phyloP scores from a whole-genome alignment of 106 monocot species.

The Allium cepa region DNA sequence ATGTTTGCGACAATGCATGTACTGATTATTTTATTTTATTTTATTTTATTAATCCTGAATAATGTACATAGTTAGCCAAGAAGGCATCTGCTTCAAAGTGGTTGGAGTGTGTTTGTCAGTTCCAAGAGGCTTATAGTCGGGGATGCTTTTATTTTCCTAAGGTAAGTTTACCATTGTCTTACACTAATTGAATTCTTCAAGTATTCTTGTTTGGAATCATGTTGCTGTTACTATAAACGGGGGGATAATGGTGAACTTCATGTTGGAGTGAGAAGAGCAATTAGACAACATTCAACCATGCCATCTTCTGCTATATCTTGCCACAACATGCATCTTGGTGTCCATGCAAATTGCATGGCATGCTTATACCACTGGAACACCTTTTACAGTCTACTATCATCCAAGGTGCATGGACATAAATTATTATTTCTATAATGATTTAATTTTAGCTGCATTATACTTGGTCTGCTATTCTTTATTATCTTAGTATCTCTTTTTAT shows the following conservation, averaged over 20 bases:
- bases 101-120: constrained; percentile 76
- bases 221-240: constrained; percentile 14
- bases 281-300: constrained; percentile 75
- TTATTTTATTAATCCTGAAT: background rate
- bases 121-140: constrained; percentile 89
- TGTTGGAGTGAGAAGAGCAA: constrained; percentile 87
- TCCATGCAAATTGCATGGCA: no score
- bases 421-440: no score
- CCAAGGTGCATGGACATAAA: no score
- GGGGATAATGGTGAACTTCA: constrained; percentile 79
- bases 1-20: background rate
- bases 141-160: constrained; percentile 94
- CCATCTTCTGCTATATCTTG: no score
- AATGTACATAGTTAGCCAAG: constrained; percentile 46
- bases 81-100: constrained; percentile 74
- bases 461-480: background rate
- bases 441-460: background rate
- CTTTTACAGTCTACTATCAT: no score
- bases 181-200: background rate
- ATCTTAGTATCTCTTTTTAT: no score
- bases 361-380: no score
- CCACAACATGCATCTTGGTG: no score
- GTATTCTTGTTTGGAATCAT: no score
- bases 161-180: constrained; percentile 22
- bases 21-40: background rate